phyloP scores from a whole-genome alignment of 495 filamentous ascomycete genomes.

The Talaromyces liani region DNA sequence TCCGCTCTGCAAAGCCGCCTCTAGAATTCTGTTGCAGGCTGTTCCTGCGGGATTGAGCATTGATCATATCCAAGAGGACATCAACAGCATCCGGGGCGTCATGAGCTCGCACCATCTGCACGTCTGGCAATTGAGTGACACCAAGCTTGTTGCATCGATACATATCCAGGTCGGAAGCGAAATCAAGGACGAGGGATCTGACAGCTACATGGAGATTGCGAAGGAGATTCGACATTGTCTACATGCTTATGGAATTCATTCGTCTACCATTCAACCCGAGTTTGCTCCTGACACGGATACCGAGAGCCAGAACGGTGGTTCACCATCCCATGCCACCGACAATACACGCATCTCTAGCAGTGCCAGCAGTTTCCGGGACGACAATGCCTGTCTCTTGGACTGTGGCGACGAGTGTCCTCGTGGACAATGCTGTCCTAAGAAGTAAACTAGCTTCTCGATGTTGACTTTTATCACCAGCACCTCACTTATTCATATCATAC shows the following conservation, averaged over 20 bases:
- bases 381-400: constrained; percentile 69
- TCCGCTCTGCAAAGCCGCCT: constrained; percentile 85
- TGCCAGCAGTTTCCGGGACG: constrained; percentile 43
- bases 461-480: background rate
- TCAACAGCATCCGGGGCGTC: constrained; percentile 73
- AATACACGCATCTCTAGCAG: constrained; percentile 32
- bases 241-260: constrained; percentile 93
- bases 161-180: constrained; percentile 84
- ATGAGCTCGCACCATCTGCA: constrained; percentile 90
- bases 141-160: constrained; percentile 83
- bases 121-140: constrained; percentile 94
- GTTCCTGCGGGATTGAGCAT: constrained; percentile 80
- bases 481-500: background rate
- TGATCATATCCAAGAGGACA: constrained; percentile 87
- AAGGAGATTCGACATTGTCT: constrained; percentile 73
- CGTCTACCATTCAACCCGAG: constrained; percentile 96
- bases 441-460: constrained; percentile 8
- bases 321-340: constrained; percentile 19
- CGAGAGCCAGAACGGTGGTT: constrained; percentile 34
- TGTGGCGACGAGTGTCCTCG: constrained; percentile 77
- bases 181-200: constrained; percentile 60
- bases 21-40: constrained; percentile 90
- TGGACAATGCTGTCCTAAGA: constrained; percentile 63
- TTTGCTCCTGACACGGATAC: constrained; percentile 60
- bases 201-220: constrained; percentile 84